These are phyloP conservation scores for Xylaria sp. DNA, from an alignment of 2,329 filamentous ascomycete genomes.

Conservation along the genomic window DNA sequence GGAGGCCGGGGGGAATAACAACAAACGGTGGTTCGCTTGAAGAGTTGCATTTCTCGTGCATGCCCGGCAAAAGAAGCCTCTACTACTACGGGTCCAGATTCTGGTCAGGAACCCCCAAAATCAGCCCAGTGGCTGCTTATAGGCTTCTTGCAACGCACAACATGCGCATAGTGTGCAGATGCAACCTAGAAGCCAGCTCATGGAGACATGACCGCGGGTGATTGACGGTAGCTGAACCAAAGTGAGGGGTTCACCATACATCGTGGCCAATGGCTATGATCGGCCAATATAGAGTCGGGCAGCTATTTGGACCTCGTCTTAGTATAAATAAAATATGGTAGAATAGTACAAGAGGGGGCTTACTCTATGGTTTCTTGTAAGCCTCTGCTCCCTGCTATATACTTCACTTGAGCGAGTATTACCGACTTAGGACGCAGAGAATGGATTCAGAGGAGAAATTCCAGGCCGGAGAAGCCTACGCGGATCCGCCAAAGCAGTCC, in stretches of 20 bases:
- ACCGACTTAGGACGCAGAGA: neutral
- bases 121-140: conserved; percentile 2
- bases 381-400: conserved; percentile 5
- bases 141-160: neutral
- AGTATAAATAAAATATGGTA: conserved; percentile 25
- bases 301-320: neutral
- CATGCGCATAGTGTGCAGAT: neutral
- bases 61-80: neutral
- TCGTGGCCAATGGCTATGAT: neutral
- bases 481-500: conserved; percentile 42
- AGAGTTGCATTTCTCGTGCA: conserved; percentile 3
- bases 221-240: conserved; percentile 8
- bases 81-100: neutral
- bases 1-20: neutral
- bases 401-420: neutral
- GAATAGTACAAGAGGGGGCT: neutral
- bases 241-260: conserved; percentile 16
- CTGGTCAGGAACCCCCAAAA: neutral
- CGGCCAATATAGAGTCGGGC: conserved; percentile 21
- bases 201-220: conserved; percentile 4
- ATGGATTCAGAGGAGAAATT: conserved; percentile 53
- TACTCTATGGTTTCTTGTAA: neutral
- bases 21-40: neutral
- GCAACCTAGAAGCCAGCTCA: conserved; percentile 12
- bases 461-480: conserved; percentile 54